Base-by-base conservation (phyloP, 2,329 filamentous ascomycete genomes). In the Seiridium unicorne region DNA sequence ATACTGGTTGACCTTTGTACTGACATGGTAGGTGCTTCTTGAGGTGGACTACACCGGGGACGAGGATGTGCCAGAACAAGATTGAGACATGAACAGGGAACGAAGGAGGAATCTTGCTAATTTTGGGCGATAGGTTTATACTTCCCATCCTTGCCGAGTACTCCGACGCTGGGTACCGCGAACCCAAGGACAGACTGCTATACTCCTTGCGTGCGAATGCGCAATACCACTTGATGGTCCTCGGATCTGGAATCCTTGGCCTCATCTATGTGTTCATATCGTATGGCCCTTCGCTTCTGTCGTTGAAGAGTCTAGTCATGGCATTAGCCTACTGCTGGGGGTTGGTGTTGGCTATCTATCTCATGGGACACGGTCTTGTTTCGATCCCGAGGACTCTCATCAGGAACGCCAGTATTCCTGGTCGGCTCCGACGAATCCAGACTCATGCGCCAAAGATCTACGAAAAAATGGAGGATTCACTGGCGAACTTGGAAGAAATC, bases 331-430 rank as follows among this genome's bases (percentile, higher is more conserved):
- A 99, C 74, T 92, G 92, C 62, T 98, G 93, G 90, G 93, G 93
- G 68, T 78, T 99, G 67, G 82, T 94, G 4, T 82, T 98, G 57
- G 95, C 93, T 51, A 97, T 99, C 63, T 98, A 97, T 70, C 82
- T 99, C 46, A 98, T 99, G 94, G 95, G 95, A 5, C 95, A 99
- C 74, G 95, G 95, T 6, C 81, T 99, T 34, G 95, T 99, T 38
- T 90, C 93, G 1, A 90, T 99, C 60, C 95, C 95, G 1, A 84
- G 94, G 65, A 86, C 85, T 44, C 79, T 99, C 13, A 89, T 95
- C 69, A 87, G 89, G 61, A 90, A 92, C 70, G 89, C 93, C 38
- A 92, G 88, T 70, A 86, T 93, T 51, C 90, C 88, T 65, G 86
- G 86, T 54, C 84, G 89, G 59, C 75, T 99, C 51, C 88, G 88